Conservation (phyloP, 345 rosid genomes). For the Ailanthus altissimus region DNA sequence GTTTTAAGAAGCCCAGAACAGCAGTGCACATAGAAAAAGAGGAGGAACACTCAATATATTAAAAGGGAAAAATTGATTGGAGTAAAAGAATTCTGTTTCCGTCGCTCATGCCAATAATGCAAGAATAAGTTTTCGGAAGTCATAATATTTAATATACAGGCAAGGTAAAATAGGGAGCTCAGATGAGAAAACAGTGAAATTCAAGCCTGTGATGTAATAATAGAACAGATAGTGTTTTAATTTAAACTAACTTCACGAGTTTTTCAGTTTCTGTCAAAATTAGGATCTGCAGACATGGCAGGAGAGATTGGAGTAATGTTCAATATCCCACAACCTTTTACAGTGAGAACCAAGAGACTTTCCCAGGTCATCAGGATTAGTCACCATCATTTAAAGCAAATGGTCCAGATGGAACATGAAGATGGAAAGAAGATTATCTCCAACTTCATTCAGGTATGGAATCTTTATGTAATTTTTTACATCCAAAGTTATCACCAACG, state of each 20-base stretch:
- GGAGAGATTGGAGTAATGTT: slow-evolving; percentile 94
- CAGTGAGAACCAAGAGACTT: slow-evolving; percentile 72
- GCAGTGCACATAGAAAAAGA: not conserved
- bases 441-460: slow-evolving; percentile 58
- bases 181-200: not conserved
- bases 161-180: not conserved
- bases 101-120: not conserved
- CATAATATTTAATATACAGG: not conserved
- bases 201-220: not conserved
- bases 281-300: slow-evolving; percentile 70
- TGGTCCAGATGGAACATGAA: slow-evolving; percentile 56
- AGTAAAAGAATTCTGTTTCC: not conserved
- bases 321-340: slow-evolving; percentile 88
- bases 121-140: not conserved
- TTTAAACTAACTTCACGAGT: slow-evolving; percentile 15
- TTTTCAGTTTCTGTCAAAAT: slow-evolving; percentile 59
- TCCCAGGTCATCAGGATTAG: slow-evolving; percentile 86
- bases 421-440: slow-evolving; percentile 69
- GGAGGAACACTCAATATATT: not conserved
- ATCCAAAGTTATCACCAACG: not conserved
- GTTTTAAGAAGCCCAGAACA: not conserved
- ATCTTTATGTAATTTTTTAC: not conserved
- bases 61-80: not conserved
- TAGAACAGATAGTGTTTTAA: not conserved
- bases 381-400: slow-evolving; percentile 81